Evolutionary conservation across 2,329 filamentous ascomycete genomes (phyloP), one percentile per base, ranked within the genome.

Genomic region (Clonostachys sp.): DNA sequence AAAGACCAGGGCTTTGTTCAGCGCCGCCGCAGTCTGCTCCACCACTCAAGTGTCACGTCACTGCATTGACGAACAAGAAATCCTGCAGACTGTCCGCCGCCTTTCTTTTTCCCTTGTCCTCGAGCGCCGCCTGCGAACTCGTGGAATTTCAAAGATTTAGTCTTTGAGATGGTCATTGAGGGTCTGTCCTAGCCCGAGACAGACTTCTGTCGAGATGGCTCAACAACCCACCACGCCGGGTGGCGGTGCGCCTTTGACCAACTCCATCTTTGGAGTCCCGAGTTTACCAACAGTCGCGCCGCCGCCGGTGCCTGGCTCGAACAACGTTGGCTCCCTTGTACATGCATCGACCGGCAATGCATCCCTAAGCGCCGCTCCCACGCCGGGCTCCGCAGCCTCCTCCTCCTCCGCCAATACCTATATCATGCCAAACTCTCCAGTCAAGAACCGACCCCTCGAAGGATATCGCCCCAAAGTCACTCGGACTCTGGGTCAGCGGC

Each of bases 391-490:
- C 39, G 50, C 53, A 16, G 48, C 57, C 38, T 65, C 71, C 40
- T 70, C 57, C 36, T 65, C 71, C 40, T 70, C 81, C n/a, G 84
- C 81, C 68, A 89, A 88, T 61, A 91, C 91, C 20, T 96, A 92
- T 71, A 84, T 96, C 61, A 94, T 97, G 89, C 86, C 90, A 16
- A 88, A 89, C 61, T 91, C 87, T 52, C 89, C 91, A 13, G 74
- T 84, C 50, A 89, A 87, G 64, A 79, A 77, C 57, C 77, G 80
- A 49, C 77, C 77, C 50, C 75, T 76, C 48, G 90, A 95, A 62
- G 84, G 83, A 53, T 95, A 95, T 67, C 85, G 87, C 44, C 92
- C 92, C 35, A 88, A 86, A 63, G 88, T 96, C 51, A 92, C 81
- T 36, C 84, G 86, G 58, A 89, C 87, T 12, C 74, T 87, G 44